phyloP scores from a whole-genome alignment of 306 rosid genomes.

The Sechiopsis laciniata region DNA sequence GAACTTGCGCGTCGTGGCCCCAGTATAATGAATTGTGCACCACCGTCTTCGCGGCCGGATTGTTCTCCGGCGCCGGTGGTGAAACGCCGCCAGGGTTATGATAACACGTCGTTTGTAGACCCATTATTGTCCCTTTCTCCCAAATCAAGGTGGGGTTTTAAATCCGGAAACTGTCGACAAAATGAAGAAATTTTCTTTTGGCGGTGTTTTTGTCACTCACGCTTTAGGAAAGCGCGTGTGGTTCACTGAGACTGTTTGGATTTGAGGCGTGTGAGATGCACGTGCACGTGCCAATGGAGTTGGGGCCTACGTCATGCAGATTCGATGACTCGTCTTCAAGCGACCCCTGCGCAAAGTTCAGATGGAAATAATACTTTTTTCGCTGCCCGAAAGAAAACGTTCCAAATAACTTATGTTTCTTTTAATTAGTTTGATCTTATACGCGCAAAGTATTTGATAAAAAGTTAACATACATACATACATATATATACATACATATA shows the following conservation, averaged over 20 bases:
- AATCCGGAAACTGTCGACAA: not conserved
- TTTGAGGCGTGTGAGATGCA: not conserved
- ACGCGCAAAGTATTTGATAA: no score
- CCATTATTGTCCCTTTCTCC: not conserved
- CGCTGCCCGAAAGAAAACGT: no score
- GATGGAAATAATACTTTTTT: no score
- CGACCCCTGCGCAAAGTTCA: constrained; percentile 11
- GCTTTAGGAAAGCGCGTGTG: not conserved
- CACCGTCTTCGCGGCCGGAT: constrained; percentile 39
- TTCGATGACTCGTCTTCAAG: constrained; percentile 11
- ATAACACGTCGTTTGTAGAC: constrained; percentile 17
- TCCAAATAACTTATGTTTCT: no score
- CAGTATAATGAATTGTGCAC: constrained; percentile 47
- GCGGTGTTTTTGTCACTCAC: no score
- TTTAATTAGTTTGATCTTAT: no score
- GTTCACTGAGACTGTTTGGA: not conserved
- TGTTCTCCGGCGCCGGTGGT: constrained; percentile 16
- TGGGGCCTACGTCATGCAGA: not conserved
- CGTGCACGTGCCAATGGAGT: not conserved
- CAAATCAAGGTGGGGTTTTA: not conserved
- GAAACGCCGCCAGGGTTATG: constrained; percentile 11
- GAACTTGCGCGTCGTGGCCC: constrained; percentile 43
- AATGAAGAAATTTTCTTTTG: no score
- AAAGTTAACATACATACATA: no score
- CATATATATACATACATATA: no score